Base-by-base conservation (phyloP, 2,329 filamentous ascomycete species). In the Didymella lethalis region DNA sequence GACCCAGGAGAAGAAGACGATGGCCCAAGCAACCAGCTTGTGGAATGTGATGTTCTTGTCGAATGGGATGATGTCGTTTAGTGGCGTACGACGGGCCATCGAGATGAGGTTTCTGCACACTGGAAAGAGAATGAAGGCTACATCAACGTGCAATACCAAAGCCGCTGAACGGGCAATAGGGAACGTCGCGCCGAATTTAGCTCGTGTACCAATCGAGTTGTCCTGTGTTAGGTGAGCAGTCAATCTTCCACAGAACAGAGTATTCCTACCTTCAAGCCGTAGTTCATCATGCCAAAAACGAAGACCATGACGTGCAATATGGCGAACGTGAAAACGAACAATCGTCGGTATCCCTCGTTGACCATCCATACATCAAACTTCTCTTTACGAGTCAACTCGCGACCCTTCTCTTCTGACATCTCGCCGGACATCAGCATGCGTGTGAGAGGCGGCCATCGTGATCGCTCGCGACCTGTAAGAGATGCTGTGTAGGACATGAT, bases 1-100 rank as follows among this genome's bases (percentile, higher is more conserved):
- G 1, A 94, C 85, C 89, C 90, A 93, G 12, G 91, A 91, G 77
- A 91, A 96, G 79, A 94, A 92, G 65, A 95, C 88, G 70, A 96
- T 93, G 25, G 91, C 93, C 90, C 91, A 95, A 6, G 90, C 91
- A 26, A 90, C 91, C 48, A 84, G 87, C 79, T 92, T 94, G 81
- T 95, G 91, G 79, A 95, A 94, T 44, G 90, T 91, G 75, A 93
- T 93, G 79, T 93, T 93, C 83, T 93, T 93, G 80, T 93, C 90
- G 77, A 95, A 93, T 68, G 92, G 91, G 66, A 96, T 90, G 73
- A 95, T 91, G 66, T 91, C 90, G 76, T 94, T 93, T 56, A 95
- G 82, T 7, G 91, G 90, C 7, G 91, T 95, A 74, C 92, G 90
- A 62, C 91, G 86, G 51, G 89, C 85, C 62, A 94, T 85, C 52